A percentile compares a stretch with the other conserved stretches of the same genome.
These are phyloP conservation scores for Globisporangium spiculum DNA, from an alignment of 352 stramenopile species.

Conservation along the genomic window DNA sequence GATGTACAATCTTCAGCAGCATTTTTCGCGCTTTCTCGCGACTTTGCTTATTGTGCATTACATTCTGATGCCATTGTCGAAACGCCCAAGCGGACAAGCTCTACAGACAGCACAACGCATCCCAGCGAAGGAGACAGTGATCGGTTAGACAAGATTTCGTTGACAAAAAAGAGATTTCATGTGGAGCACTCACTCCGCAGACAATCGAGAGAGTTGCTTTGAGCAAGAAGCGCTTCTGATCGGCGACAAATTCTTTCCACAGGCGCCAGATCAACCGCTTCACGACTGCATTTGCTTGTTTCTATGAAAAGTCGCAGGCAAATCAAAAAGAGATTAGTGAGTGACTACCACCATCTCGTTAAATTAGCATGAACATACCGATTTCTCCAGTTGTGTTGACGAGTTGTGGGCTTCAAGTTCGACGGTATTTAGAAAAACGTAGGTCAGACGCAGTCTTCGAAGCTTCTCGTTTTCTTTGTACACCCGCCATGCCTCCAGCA, in stretches of 20 bases:
- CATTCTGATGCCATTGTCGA: slow-evolving; percentile 56
- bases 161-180: not conserved
- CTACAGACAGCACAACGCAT: slow-evolving; percentile 20
- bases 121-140: not conserved
- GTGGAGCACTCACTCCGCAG: slow-evolving; percentile 40
- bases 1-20: slow-evolving; percentile 50
- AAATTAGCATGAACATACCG: slow-evolving; percentile 20
- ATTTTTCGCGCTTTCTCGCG: slow-evolving; percentile 50
- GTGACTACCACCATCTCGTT: not conserved
- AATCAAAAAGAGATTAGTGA: not conserved
- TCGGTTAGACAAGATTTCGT: not conserved
- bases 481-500: slow-evolving; percentile 49
- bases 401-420: slow-evolving; percentile 75
- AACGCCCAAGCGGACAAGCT: slow-evolving; percentile 67
- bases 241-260: slow-evolving; percentile 49
- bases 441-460: slow-evolving; percentile 34
- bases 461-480: slow-evolving; percentile 27
- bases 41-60: slow-evolving; percentile 29
- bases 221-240: slow-evolving; percentile 69
- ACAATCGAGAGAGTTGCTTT: slow-evolving; percentile 70
- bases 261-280: slow-evolving; percentile 47
- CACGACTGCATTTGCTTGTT: slow-evolving; percentile 35
- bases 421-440: slow-evolving; percentile 64
- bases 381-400: slow-evolving; percentile 39
- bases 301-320: slow-evolving; percentile 17